Conservation (phyloP, 2,329 filamentous ascomycete genomes). For the Juglanconis oblonga region DNA sequence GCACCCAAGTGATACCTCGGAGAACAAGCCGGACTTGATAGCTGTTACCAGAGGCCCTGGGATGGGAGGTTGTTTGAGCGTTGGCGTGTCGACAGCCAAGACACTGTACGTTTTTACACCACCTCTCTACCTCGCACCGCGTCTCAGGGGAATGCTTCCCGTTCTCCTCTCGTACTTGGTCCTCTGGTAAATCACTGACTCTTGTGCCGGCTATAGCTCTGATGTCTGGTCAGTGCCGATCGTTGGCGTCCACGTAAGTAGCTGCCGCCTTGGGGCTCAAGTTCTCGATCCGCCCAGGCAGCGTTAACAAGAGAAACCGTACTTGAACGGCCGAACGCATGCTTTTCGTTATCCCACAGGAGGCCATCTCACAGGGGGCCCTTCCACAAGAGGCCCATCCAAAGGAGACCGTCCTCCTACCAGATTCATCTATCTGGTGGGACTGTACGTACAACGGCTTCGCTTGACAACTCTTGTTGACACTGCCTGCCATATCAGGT, state of each 20-base stretch:
- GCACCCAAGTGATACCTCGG: slow-evolving; percentile 25
- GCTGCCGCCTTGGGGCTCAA: not conserved
- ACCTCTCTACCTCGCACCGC: too few relatives aligned
- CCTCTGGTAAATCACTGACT: not conserved
- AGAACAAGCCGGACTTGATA: slow-evolving; percentile 71
- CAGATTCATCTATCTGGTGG: not conserved
- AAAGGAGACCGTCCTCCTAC: too few relatives aligned
- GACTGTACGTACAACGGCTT: not conserved
- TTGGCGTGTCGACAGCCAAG: slow-evolving; percentile 76
- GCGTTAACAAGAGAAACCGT: not conserved
- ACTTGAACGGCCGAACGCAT: not conserved
- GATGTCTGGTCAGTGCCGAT: slow-evolving; percentile 63
- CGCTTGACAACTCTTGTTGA: not conserved
- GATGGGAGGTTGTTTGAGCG: slow-evolving; percentile 74
- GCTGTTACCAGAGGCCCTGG: slow-evolving; percentile 87
- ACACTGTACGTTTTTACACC: not conserved
- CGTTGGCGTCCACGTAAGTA: slow-evolving; percentile 66
- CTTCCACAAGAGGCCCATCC: too few relatives aligned
- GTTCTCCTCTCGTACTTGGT: not conserved
- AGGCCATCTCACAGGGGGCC: too few relatives aligned
- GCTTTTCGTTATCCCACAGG: too few relatives aligned
- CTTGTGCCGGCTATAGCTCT: not conserved
- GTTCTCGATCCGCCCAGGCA: not conserved
- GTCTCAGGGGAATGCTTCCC: too few relatives aligned
- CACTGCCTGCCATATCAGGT: not conserved